These are phyloP conservation scores for Metschnikowia peoriensis DNA, from an alignment of 805 yeast genomes.

Conservation along the genomic window DNA sequence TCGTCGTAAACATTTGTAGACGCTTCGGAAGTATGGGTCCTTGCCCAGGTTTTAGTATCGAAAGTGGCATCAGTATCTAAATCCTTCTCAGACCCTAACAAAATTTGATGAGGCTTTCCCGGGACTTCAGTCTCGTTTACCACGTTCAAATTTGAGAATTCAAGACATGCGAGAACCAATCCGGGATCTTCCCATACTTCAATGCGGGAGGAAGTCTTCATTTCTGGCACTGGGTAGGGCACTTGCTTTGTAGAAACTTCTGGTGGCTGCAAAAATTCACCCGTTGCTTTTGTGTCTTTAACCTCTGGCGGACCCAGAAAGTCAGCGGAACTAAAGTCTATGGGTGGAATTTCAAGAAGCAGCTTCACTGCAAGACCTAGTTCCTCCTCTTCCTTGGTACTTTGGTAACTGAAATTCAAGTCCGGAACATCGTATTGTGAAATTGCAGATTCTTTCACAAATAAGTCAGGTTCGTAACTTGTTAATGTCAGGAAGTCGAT, in stretches of 20 bases:
- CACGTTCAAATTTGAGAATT: not conserved
- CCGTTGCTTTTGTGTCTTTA: not conserved
- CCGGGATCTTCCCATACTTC: not conserved
- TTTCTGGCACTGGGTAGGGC: not conserved
- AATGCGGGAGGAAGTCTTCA: not conserved
- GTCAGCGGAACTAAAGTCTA: not conserved
- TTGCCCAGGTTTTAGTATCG: no score
- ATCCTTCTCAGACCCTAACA: not conserved
- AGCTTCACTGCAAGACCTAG: not conserved
- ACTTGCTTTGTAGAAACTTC: not conserved
- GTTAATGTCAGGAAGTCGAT: not conserved
- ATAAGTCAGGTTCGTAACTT: not conserved
- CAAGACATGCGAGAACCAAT: not conserved
- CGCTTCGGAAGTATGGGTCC: no score
- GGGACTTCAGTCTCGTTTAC: not conserved
- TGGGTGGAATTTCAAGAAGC: not conserved
- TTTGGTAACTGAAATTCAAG: not conserved
- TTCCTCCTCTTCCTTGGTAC: not conserved
- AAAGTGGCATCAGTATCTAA: no score
- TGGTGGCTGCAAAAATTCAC: not conserved
- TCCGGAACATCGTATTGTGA: not conserved
- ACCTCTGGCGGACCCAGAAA: not conserved
- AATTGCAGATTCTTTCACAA: not conserved
- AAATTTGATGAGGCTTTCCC: not conserved
- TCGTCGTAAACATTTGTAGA: no score